Evolutionary conservation across 2,329 filamentous ascomycete genomes (phyloP).

Genomic region (Monilinia fructicola): DNA sequence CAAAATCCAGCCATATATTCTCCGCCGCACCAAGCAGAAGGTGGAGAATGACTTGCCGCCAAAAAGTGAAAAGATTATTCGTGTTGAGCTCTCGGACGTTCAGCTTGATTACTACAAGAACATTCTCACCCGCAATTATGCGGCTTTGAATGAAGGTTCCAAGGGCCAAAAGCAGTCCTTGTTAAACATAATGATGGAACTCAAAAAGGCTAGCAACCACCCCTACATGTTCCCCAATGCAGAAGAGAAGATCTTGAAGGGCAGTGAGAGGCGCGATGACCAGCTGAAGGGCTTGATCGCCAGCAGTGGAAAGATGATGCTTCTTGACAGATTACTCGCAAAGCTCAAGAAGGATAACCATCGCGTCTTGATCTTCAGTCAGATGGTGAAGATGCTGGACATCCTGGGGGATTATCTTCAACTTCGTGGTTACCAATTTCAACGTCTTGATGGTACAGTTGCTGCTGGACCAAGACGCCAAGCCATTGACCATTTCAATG

Average conservation of each 20-base stretch:
- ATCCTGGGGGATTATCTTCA: conserved; percentile 93
- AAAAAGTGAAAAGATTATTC: conserved; percentile 98
- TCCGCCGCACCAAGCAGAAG: conserved; percentile 94
- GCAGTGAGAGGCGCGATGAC: conserved; percentile 80
- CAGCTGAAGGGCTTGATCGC: conserved; percentile 90
- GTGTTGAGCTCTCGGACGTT: conserved; percentile 92
- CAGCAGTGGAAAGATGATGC: conserved; percentile 99
- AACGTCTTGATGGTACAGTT: conserved; percentile 93
- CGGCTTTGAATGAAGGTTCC: conserved; percentile 85
- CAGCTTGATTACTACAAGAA: conserved; percentile 99
- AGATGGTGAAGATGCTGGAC: conserved; percentile 99
- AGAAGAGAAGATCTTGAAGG: conserved; percentile 82
- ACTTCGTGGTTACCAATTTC: conserved; percentile 90
- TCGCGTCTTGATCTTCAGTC: conserved; percentile 95
- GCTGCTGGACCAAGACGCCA: conserved; percentile 82
- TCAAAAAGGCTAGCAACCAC: conserved; percentile 99
- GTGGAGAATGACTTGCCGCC: conserved; percentile 95
- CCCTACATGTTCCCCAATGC: conserved; percentile 97
- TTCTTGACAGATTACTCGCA: conserved; percentile 89
- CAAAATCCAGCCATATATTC: conserved; percentile 88
- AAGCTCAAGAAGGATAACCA: conserved; percentile 94
- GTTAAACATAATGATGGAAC: conserved; percentile 98
- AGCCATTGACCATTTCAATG: conserved; percentile 98
- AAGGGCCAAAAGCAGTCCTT: conserved; percentile 92
- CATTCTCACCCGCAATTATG: conserved; percentile 94